Evolutionary conservation across 2,329 filamentous ascomycete genomes (phyloP).

Genomic region (Neofusicoccum cordaticola): DNA sequence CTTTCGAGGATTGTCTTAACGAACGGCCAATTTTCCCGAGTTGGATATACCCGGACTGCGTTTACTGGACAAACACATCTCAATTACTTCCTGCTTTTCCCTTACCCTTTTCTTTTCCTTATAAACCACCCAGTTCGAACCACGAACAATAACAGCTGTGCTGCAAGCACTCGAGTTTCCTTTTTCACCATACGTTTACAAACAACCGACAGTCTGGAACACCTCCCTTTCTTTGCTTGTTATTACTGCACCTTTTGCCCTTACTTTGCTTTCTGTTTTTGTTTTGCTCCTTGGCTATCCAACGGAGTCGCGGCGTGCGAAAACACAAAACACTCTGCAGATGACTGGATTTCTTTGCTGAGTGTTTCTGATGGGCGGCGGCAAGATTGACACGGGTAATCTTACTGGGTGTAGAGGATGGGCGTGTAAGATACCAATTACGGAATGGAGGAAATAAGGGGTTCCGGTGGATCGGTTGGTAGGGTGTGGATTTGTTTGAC

Average conservation of each 20-base stretch:
- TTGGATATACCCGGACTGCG: conserved; percentile 5
- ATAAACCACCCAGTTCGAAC: neutral
- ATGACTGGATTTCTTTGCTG: too few species aligned
- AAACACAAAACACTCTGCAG: too few species aligned
- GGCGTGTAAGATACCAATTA: too few species aligned
- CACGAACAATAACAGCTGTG: neutral
- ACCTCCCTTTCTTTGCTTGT: neutral
- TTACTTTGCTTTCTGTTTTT: neutral
- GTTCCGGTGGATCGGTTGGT: neutral
- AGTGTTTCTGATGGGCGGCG: too few species aligned
- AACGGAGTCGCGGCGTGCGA: too few species aligned
- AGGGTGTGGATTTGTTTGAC: neutral
- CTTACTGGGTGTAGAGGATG: too few species aligned
- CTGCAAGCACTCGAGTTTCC: neutral
- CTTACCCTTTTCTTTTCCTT: neutral
- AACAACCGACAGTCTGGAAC: neutral
- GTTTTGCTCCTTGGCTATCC: neutral
- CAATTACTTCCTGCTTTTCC: neutral
- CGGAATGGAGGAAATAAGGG: too few species aligned
- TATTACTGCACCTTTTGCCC: neutral
- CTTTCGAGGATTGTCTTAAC: conserved; percentile 7
- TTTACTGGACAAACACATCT: neutral
- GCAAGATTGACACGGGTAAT: too few species aligned
- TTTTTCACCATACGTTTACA: neutral
- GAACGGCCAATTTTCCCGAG: neutral